phyloP scores from a whole-genome alignment of 108 stramenopile genomes.

The Nitzschia putrida region DNA sequence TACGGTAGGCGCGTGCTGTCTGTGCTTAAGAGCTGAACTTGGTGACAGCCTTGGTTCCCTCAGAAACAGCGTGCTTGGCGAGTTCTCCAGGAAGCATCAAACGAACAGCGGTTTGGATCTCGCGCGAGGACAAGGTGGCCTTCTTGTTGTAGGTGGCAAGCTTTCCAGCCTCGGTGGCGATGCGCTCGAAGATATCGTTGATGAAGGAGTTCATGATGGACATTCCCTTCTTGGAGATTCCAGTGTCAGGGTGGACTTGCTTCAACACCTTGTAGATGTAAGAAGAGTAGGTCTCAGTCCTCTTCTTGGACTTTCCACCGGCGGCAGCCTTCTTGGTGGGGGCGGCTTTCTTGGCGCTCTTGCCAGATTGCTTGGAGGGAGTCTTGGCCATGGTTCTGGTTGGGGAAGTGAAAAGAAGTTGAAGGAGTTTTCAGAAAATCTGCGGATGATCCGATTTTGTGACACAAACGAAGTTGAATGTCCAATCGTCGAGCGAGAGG shows the following conservation, averaged over 20 bases:
- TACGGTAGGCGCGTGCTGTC: no score
- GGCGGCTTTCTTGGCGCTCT: constrained; percentile 57
- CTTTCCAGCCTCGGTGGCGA: constrained; percentile 88
- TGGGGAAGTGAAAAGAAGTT: neutral
- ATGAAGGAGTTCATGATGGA: constrained; percentile 96
- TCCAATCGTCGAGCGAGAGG: no score
- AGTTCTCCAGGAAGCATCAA: constrained; percentile 92
- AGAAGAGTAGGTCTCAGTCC: constrained; percentile 81
- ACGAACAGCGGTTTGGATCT: constrained; percentile 92
- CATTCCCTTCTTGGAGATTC: constrained; percentile 94
- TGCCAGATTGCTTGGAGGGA: constrained; percentile 69
- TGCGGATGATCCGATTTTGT: no score
- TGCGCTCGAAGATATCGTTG: constrained; percentile 92
- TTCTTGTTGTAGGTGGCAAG: constrained; percentile 93
- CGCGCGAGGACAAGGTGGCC: constrained; percentile 86
- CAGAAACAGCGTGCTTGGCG: constrained; percentile 87
- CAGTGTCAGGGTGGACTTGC: constrained; percentile 87
- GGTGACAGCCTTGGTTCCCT: constrained; percentile 72
- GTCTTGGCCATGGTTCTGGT: constrained; percentile 63
- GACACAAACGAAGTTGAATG: no score
- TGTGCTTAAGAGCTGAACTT: constrained; percentile 51
- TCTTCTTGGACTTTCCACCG: constrained; percentile 66
- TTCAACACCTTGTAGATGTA: constrained; percentile 96
- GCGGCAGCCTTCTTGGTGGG: constrained; percentile 43
- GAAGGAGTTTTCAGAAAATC: no score